phyloP scores from a whole-genome alignment of 495 filamentous ascomycete species.

The Lepraria neglecta region DNA sequence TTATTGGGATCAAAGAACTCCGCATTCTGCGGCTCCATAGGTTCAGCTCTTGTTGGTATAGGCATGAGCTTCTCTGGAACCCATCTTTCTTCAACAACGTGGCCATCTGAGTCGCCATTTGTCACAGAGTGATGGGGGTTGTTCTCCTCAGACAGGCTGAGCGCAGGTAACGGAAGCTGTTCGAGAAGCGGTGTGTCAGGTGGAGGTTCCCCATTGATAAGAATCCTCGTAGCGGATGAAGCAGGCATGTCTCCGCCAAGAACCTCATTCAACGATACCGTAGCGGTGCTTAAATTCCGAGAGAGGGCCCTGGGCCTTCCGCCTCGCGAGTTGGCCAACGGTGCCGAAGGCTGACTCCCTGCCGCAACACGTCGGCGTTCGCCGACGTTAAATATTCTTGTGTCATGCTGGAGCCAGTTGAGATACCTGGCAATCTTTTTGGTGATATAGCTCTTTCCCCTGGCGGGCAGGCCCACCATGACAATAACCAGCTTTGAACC shows the following conservation, averaged over 20 bases:
- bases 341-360: constrained; percentile 42
- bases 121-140: not conserved
- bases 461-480: constrained; percentile 93
- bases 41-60: constrained; percentile 1
- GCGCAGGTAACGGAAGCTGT: constrained; percentile 28
- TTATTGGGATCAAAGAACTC: constrained; percentile 93
- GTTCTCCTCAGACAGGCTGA: constrained; percentile 4
- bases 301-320: not conserved
- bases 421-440: constrained; percentile 94
- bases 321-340: constrained; percentile 8
- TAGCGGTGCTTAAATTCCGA: constrained; percentile 26
- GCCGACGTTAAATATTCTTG: constrained; percentile 93
- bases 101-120: constrained; percentile 24
- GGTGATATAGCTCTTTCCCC: constrained; percentile 96
- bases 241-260: constrained; percentile 35
- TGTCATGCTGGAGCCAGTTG: constrained; percentile 95
- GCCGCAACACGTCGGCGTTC: constrained; percentile 78
- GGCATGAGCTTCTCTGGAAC: constrained; percentile 1
- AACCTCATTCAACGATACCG: constrained; percentile 33
- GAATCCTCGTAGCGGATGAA: constrained; percentile 41
- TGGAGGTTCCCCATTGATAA: constrained; percentile 43
- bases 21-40: constrained; percentile 66
- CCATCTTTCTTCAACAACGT: not conserved
- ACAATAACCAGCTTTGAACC: constrained; percentile 94
- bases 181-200: constrained; percentile 25